phyloP scores from a whole-genome alignment of 1,139 yeast genomes.

The Hanseniaspora gamundiae region DNA sequence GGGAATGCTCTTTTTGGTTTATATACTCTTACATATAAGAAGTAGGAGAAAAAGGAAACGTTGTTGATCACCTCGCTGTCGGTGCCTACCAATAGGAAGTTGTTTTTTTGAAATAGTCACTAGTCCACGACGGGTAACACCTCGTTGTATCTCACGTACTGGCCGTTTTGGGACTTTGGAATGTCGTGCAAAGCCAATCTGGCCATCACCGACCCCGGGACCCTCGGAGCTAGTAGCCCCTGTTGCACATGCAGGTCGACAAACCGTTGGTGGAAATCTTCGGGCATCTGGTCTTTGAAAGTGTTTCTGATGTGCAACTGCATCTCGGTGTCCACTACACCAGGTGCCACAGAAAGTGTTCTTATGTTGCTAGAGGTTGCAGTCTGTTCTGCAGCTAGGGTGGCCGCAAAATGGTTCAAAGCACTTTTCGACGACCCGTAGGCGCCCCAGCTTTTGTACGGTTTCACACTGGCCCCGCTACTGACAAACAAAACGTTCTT shows the following conservation, averaged over 20 bases:
- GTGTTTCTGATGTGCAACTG: constrained; percentile 60
- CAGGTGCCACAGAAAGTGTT: constrained; percentile 75
- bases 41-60: no score
- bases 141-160: constrained; percentile 51
- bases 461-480: constrained; percentile 52
- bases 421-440: constrained; percentile 90
- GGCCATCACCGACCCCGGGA: constrained; percentile 60
- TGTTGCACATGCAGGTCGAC: constrained; percentile 42
- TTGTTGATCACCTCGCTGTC: no score
- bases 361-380: constrained; percentile 20
- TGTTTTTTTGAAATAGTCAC: no score
- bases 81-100: no score
- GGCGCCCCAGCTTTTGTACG: constrained; percentile 64
- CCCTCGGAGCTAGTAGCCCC: constrained; percentile 48
- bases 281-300: constrained; percentile 45
- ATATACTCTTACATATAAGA: no score
- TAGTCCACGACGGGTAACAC: neutral
- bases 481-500: constrained; percentile 55
- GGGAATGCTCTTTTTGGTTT: no score
- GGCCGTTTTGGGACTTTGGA: constrained; percentile 43
- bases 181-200: constrained; percentile 52
- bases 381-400: constrained; percentile 57
- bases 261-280: constrained; percentile 45
- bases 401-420: constrained; percentile 55
- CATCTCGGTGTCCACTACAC: constrained; percentile 86